A percentile compares a stretch with the other conserved stretches of the same genome.
Evolutionary conservation across 176 grass and related monocot species (phyloP).

Genomic region (Triticum monococcum): DNA sequence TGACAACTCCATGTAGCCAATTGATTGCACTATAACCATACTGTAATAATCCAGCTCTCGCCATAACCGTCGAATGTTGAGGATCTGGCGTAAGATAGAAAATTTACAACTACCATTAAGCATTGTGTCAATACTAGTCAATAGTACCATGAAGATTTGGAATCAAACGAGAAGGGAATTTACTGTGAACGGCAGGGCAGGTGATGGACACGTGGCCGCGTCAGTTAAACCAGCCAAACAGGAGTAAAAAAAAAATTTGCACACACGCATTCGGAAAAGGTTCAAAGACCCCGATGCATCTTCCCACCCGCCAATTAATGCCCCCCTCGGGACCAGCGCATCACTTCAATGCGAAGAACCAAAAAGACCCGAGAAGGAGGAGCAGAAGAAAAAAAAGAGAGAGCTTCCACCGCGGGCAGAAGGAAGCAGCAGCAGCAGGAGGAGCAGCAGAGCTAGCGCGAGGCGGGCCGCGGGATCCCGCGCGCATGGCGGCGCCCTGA

Average conservation of each 20-base stretch:
- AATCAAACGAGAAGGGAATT: too few species aligned
- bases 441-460: background rate
- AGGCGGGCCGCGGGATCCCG: slow-evolving; percentile 34
- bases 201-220: background rate
- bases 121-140: too few species aligned
- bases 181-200: background rate
- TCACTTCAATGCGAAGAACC: slow-evolving; percentile 51
- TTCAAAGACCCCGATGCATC: slow-evolving; percentile 38
- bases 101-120: too few species aligned
- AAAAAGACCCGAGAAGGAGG: slow-evolving; percentile 5
- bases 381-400: background rate
- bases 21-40: too few species aligned
- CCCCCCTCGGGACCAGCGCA: slow-evolving; percentile 41
- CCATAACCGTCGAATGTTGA: too few species aligned
- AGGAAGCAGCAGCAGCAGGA: slow-evolving; percentile 6
- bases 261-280: slow-evolving; percentile 11
- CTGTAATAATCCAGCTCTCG: too few species aligned
- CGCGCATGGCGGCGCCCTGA: slow-evolving; percentile 36
- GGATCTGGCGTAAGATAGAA: too few species aligned
- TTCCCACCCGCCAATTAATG: slow-evolving; percentile 59
- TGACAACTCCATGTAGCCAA: too few species aligned
- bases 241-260: background rate
- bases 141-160: too few species aligned
- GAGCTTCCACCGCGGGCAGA: background rate
- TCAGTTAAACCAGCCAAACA: background rate